A percentile compares a stretch with the other conserved stretches of the same genome.
Conservation (phyloP, 345 rosid species). For the Jatropha curcas region DNA sequence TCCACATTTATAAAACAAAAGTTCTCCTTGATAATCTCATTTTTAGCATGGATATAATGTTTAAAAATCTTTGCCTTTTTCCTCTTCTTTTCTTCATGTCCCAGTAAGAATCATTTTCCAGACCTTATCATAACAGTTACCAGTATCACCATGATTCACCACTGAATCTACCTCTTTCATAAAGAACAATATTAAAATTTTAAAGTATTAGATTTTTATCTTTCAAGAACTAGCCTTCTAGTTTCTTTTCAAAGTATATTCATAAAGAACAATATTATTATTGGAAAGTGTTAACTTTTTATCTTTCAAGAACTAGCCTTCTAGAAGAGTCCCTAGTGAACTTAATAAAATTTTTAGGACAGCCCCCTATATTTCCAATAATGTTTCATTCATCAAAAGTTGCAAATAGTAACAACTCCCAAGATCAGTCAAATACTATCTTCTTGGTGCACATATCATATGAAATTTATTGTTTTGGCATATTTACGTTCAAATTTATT, state of each 20-base stretch:
- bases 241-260: background rate
- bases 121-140: background rate
- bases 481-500: background rate
- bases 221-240: background rate
- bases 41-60: too few species aligned
- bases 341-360: too few species aligned
- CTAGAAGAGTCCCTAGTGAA: too few species aligned
- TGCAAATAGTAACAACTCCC: background rate
- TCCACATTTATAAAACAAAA: background rate
- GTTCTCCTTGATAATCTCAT: background rate
- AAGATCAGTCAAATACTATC: background rate
- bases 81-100: background rate
- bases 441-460: background rate
- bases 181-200: background rate
- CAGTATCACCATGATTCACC: too few species aligned
- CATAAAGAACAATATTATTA: background rate
- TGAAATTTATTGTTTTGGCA: background rate
- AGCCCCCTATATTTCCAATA: too few species aligned
- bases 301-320: background rate
- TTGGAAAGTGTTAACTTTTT: background rate
- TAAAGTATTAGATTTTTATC: background rate
- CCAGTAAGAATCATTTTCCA: background rate
- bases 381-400: background rate
- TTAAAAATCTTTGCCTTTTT: background rate
- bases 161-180: background rate